A percentile compares a stretch with the other conserved stretches of the same genome.
Conservation (phyloP, 192 early-diverging fungal species). For the Linnemannia hyalina region DNA sequence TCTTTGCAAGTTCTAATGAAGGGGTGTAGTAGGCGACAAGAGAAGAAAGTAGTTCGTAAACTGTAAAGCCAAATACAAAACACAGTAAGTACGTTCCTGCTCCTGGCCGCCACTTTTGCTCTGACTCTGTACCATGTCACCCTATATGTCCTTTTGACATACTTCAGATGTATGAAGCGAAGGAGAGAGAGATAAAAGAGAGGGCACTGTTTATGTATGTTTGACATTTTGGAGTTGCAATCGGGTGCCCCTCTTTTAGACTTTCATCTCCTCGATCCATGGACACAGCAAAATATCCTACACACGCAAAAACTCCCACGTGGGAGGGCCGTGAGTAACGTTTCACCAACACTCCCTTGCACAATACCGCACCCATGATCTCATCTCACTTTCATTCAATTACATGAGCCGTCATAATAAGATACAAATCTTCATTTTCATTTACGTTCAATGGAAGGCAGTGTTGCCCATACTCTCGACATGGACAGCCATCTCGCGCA, state of each 20-base stretch:
- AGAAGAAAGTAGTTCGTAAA: background rate
- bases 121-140: background rate
- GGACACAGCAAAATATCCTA: background rate
- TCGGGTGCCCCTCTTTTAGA: background rate
- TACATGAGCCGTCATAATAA: background rate
- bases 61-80: background rate
- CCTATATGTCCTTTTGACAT: background rate
- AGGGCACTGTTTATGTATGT: background rate
- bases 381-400: background rate
- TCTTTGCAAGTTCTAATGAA: background rate
- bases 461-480: conserved; percentile 56
- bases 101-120: background rate
- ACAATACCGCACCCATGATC: background rate
- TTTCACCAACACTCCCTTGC: too few species aligned
- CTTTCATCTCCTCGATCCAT: background rate
- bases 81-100: background rate
- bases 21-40: background rate
- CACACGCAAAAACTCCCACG: background rate
- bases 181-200: too few species aligned
- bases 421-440: background rate
- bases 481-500: conserved; percentile 59
- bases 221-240: background rate
- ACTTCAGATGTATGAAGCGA: background rate
- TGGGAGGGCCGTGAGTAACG: background rate
- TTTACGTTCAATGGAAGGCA: conserved; percentile 39